Base-by-base conservation (phyloP, 352 stramenopile genomes). In the Phytophthora niederhauseri region DNA sequence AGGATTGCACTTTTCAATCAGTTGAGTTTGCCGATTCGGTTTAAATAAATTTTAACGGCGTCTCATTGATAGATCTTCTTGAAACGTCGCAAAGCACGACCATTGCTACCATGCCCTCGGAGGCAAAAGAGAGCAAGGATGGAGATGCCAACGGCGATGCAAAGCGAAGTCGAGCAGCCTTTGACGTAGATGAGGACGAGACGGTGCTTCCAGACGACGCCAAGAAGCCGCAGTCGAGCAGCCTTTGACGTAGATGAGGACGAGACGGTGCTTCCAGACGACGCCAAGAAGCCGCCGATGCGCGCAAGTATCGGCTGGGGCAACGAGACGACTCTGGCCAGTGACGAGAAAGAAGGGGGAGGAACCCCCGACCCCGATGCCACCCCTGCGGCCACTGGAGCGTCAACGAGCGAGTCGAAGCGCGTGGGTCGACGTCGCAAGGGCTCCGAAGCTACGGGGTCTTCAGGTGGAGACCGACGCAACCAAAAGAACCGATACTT, bases 401-500 rank as follows among this genome's bases (percentile, higher is more conserved):
- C 64, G 8, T 60, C 46, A 5, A 73, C 69, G 7, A 66, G 66
- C 2, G 82, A 91, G 48, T 70, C 73, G 0, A 93, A 93, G 54
- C 83, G 85, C 4, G 63, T 58, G n/a, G 67, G 81, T 34, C 71
- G 85, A 43, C 74, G 85, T 20, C 83, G 85, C 45, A 90, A 91
- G 58, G 85, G 82, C 6, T 77, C 79, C 1, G 82, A 90, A 17
- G 53, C 65, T 38, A 20, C 56, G 28, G 49, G 46, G 2, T 41
- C 56, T 28, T 53, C 61, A 17, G 55, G 63, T n/a, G 60, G 49
- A 1, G 54, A 74, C 17, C 69, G 48, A 2, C 78, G 82, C 26
- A 77, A 76, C 60, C 85, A 87, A 57, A 91, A 87, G 68, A 92
- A 91, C 55, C 80, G 81, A 11, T 84, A 93, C 57, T 93, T 93